phyloP scores from a whole-genome alignment of 2,329 filamentous ascomycete species.

The Tolypocladium album region DNA sequence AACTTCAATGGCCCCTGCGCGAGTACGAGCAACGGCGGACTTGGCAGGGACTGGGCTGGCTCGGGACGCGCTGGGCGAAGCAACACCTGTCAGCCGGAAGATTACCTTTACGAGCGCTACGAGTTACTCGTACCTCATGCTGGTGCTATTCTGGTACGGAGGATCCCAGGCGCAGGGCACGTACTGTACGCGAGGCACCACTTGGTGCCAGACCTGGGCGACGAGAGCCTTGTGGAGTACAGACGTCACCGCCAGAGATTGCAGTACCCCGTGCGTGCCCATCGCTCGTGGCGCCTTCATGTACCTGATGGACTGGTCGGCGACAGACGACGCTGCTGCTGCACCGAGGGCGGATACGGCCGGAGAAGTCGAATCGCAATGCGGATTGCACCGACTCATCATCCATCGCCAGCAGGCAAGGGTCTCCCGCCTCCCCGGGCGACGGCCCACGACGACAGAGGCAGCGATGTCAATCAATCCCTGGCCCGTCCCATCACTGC shows the following conservation, averaged over 20 bases:
- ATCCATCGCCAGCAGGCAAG: too few relatives aligned
- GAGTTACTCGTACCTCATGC: not conserved
- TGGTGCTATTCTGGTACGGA: not conserved
- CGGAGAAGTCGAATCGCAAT: too few relatives aligned
- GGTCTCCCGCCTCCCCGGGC: not conserved
- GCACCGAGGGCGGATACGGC: not conserved
- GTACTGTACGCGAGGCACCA: not conserved
- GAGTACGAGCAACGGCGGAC: not conserved
- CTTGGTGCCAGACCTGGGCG: too few relatives aligned
- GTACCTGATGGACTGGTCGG: not conserved
- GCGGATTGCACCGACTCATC: too few relatives aligned
- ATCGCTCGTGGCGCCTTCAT: not conserved
- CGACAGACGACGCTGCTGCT: not conserved
- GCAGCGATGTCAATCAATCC: not conserved
- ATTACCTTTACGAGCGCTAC: not conserved
- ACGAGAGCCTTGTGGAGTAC: not conserved
- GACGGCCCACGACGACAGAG: not conserved
- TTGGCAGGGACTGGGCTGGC: not conserved
- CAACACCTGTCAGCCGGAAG: not conserved
- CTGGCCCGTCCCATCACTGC: not conserved
- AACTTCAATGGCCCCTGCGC: not conserved
- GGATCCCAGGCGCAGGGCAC: not conserved
- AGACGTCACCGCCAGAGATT: not conserved
- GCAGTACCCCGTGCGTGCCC: not conserved
- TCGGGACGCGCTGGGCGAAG: not conserved